These are phyloP conservation scores for Dorcoceras hygrometricum DNA, from an alignment of 257 asterid genomes.

Conservation along the genomic window DNA sequence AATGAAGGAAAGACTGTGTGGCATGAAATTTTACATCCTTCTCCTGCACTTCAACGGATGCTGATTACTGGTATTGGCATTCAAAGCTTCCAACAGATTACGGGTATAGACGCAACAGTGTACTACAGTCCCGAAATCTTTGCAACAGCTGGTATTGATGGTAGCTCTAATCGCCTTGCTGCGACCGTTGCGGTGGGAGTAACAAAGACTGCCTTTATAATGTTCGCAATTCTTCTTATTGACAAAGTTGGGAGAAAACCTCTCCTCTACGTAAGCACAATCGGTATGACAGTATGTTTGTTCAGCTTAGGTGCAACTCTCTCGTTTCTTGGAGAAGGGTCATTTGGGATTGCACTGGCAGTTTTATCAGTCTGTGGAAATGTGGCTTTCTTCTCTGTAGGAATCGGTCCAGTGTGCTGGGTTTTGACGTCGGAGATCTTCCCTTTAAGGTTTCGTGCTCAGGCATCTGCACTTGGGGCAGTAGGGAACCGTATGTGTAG, in stretches of 20 bases:
- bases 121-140: slow-evolving; percentile 88
- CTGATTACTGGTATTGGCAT: slow-evolving; percentile 80
- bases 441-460: slow-evolving; percentile 78
- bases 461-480: slow-evolving; percentile 89
- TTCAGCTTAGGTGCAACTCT: slow-evolving; percentile 50
- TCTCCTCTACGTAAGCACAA: slow-evolving; percentile 74
- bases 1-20: slow-evolving; percentile 57
- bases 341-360: slow-evolving; percentile 40
- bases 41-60: slow-evolving; percentile 74
- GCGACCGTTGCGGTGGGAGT: slow-evolving; percentile 92
- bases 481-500: slow-evolving; percentile 90
- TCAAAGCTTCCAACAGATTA: slow-evolving; percentile 83
- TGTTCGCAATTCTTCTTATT: slow-evolving; percentile 65
- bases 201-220: slow-evolving; percentile 65
- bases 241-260: slow-evolving; percentile 89
- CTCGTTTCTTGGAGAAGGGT: slow-evolving; percentile 44
- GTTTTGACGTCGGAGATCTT: slow-evolving; percentile 84
- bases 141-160: slow-evolving; percentile 63
- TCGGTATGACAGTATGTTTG: slow-evolving; percentile 84
- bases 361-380: slow-evolving; percentile 68
- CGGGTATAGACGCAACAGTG: slow-evolving; percentile 91
- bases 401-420: slow-evolving; percentile 93
- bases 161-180: slow-evolving; percentile 67
- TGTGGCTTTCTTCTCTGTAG: slow-evolving; percentile 86
- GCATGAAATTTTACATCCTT: slow-evolving; percentile 64